phyloP scores from a whole-genome alignment of 176 grass and related monocot genomes.

The Rhynchospora pubera region DNA sequence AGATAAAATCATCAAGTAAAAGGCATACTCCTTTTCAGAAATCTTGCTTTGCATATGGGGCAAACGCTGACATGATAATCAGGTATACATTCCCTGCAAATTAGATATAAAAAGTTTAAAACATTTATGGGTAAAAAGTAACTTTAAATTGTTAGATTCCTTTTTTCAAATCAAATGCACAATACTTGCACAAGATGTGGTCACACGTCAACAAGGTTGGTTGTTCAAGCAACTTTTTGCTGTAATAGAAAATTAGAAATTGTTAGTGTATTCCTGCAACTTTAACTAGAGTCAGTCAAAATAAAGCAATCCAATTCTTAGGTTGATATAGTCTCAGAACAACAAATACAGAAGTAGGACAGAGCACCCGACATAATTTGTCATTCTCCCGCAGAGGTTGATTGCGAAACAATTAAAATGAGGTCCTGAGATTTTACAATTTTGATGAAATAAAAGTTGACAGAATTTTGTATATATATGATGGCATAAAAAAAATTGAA shows the following conservation, averaged over 20 bases:
- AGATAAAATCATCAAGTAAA: neutral
- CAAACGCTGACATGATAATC: neutral
- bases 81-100: neutral
- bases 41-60: neutral
- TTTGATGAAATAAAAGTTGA: no score
- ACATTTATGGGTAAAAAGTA: neutral
- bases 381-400: no score
- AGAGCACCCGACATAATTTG: no score
- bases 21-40: neutral
- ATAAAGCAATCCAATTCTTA: neutral
- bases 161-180: neutral
- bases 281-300: neutral
- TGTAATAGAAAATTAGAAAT: neutral
- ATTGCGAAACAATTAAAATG: no score
- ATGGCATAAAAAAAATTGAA: neutral
- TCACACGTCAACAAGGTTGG: slow-evolving; percentile 10
- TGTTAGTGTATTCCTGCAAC: neutral
- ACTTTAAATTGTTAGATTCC: neutral
- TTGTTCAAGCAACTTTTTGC: slow-evolving; percentile 9
- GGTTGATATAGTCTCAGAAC: no score
- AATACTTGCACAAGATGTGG: slow-evolving; percentile 17
- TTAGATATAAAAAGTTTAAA: neutral
- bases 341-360: no score
- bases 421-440: no score
- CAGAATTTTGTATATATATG: no score